Base-by-base conservation (phyloP, 208 protist genomes). In the Trypanosoma conorhini region DNA sequence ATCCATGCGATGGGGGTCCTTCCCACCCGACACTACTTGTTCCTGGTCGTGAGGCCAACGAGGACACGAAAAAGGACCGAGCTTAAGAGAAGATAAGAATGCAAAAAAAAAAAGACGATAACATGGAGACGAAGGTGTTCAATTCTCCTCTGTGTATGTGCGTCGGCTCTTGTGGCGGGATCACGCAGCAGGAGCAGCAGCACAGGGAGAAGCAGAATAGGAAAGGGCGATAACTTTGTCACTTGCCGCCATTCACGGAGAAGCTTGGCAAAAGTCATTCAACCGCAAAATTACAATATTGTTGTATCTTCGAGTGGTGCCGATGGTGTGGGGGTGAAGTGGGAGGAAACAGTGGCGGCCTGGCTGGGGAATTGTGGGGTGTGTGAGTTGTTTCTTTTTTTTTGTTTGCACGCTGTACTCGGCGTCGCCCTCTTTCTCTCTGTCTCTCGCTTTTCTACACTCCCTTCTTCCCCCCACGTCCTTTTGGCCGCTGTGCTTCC, bases 161-260 rank as follows among this genome's bases (percentile, higher is more conserved):
- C 17, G 42, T 12, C 9, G 15, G 5, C 15, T 46, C 1, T 3
- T 46, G 42, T 3, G 42, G 8, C 17, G 9, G 8, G 17, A 46
- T 21, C 1, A 19, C 17, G 15, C 42, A 2, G 31, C 2, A 1
- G 56, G 10, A 40, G 31, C 31, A 22, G 31, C 56, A 61, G 31
- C 56, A 38, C 7, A 7, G 21, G 44, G 22, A 30, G 52, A 30
- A 31, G 5, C 28, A 58, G 46, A 17, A 56, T 22, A 24, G 22
- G 42, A 54, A 67, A 52, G 54, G 22, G 58, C 30, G 35, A 56
- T 57, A 54, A n/a, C 7, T 62, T 67, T 70, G 62, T 54, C 72
- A 63, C 72, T 67, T 71, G n/a, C 33, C 33, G 7, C 33, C 7
- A 38, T 38, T 48, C 19, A 51, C 46, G 21, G 15, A 10, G 46